Conservation (phyloP, 257 asterid species). For the Petunia secreta region DNA sequence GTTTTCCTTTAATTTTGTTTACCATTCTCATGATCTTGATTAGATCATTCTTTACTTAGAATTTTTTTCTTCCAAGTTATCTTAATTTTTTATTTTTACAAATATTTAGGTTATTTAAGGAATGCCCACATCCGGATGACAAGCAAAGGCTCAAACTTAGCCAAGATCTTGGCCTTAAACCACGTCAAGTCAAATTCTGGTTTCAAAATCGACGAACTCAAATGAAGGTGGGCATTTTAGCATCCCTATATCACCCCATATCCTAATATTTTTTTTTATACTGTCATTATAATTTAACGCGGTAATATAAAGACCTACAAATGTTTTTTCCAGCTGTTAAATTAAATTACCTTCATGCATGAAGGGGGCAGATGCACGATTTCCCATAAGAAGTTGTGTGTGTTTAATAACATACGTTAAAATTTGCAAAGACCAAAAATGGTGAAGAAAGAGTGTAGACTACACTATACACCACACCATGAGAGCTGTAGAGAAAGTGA, state of each 20-base stretch:
- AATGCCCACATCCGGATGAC: slow-evolving; percentile 97
- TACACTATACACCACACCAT: slow-evolving; percentile 28
- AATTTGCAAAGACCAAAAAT: slow-evolving; percentile 34
- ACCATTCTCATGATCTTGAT: neutral
- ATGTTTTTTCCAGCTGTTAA: slow-evolving; percentile 45
- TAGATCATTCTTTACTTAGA: neutral
- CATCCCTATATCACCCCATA: neutral
- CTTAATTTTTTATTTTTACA: neutral
- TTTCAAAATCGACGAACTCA: slow-evolving; percentile 96
- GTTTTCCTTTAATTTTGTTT: neutral
- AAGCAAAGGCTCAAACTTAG: slow-evolving; percentile 82
- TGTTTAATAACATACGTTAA: slow-evolving; percentile 40
- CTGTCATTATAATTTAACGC: neutral
- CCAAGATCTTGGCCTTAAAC: slow-evolving; percentile 93
- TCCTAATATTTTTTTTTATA: neutral
- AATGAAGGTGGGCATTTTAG: slow-evolving; percentile 70
- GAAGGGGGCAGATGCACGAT: slow-evolving; percentile 30
- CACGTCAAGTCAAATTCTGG: slow-evolving; percentile 96
- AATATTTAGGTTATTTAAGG: slow-evolving; percentile 75
- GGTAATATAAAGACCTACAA: slow-evolving; percentile 35
- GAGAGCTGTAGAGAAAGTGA: slow-evolving; percentile 31
- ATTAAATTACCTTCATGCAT: slow-evolving; percentile 13
- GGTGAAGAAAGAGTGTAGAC: slow-evolving; percentile 21
- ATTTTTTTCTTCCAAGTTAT: neutral
- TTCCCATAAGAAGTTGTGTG: slow-evolving; percentile 24